phyloP scores from a whole-genome alignment of 805 yeast genomes.

The baker's yeast (Saccharomyces cerevisiae) region DNA sequence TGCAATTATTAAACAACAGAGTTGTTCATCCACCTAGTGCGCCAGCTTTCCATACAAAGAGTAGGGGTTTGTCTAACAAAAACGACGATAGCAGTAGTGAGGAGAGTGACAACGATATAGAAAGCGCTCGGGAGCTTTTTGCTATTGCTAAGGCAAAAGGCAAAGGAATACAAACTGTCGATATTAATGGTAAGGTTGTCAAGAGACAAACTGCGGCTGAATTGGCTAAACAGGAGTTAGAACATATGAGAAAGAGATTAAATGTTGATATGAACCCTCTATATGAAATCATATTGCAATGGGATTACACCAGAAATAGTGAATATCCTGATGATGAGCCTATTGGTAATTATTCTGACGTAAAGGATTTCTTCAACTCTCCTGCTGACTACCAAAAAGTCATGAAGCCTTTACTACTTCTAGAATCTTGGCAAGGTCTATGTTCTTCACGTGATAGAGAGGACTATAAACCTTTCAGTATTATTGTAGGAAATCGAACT shows the following conservation, averaged over 20 bases:
- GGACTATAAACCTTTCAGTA: conserved; percentile 48
- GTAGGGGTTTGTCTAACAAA: conserved; percentile 17
- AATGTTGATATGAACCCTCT: conserved; percentile 72
- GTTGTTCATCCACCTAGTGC: conserved; percentile 42
- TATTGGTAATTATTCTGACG: conserved; percentile 34
- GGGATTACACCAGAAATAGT: conserved; percentile 59
- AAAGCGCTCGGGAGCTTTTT: conserved; percentile 30
- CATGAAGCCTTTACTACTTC: conserved; percentile 71
- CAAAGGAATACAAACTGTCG: conserved; percentile 31
- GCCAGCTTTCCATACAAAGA: conserved; percentile 40
- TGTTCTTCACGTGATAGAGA: conserved; percentile 60
- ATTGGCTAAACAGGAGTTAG: conserved; percentile 51
- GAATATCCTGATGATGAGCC: conserved; percentile 53
- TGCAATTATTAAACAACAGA: conserved; percentile 24
- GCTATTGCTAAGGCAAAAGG: conserved; percentile 27
- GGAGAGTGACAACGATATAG: conserved; percentile 35
- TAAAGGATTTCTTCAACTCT: conserved; percentile 47
- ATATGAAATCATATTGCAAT: conserved; percentile 56
- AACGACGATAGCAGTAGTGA: conserved; percentile 27
- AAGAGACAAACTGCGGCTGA: conserved; percentile 35
- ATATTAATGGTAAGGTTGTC: conserved; percentile 34
- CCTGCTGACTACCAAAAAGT: conserved; percentile 59
- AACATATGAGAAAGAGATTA: conserved; percentile 68
- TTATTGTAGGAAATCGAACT: conserved; percentile 70
- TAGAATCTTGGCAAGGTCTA: conserved; percentile 92